These are phyloP conservation scores for Penicillium pulvis DNA, from an alignment of 495 filamentous ascomycete species.

Conservation along the genomic window DNA sequence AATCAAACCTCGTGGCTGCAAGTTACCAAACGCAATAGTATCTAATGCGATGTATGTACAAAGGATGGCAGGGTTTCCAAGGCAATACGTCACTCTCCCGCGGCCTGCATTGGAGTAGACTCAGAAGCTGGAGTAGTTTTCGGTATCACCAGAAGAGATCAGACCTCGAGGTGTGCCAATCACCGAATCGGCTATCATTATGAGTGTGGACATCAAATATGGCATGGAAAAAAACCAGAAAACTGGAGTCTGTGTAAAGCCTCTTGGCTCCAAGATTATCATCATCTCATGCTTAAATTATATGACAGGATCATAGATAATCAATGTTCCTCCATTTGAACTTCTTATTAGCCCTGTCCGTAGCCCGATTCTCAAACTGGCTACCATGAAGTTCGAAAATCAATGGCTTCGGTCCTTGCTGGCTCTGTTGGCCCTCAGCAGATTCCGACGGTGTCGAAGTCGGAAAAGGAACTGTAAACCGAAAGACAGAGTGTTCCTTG, in stretches of 20 bases:
- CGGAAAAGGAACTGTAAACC: constrained; percentile 66
- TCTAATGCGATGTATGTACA: background rate
- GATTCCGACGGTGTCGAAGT: constrained; percentile 11
- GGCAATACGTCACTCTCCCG: background rate
- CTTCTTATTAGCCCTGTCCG: constrained; percentile 86
- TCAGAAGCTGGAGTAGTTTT: background rate
- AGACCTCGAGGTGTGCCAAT: background rate
- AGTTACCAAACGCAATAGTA: background rate
- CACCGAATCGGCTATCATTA: background rate
- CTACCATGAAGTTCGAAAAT: constrained; percentile 87
- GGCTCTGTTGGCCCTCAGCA: constrained; percentile 5
- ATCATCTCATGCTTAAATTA: background rate
- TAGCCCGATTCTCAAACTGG: constrained; percentile 79
- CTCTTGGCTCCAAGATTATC: background rate
- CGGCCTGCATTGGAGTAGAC: background rate
- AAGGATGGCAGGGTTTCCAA: background rate
- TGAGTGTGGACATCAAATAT: background rate
- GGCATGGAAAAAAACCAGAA: background rate
- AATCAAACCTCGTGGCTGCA: background rate
- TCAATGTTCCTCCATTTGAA: constrained; percentile 76
- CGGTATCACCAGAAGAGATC: background rate
- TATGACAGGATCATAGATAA: constrained; percentile 55
- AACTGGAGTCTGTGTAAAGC: background rate
- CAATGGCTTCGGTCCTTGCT: constrained; percentile 41
- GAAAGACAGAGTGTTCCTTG: constrained; percentile 87